phyloP scores from a whole-genome alignment of 2,329 filamentous ascomycete species.

The Pseudogymnoascus sp. region DNA sequence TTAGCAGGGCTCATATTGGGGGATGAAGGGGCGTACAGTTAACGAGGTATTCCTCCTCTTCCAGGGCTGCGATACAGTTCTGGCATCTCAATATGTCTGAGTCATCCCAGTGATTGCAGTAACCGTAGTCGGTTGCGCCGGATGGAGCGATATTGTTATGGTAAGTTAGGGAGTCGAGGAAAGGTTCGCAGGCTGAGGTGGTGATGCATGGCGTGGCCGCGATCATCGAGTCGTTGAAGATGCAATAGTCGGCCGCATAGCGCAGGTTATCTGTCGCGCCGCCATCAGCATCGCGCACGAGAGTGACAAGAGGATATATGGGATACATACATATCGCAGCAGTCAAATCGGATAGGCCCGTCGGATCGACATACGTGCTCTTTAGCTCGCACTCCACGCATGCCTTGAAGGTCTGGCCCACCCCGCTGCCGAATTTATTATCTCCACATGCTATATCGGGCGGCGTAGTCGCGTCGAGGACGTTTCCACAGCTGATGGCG shows the following conservation, averaged over 20 bases:
- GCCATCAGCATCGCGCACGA: slow-evolving; percentile 4
- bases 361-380: slow-evolving; percentile 20
- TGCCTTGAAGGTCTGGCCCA: slow-evolving; percentile 23
- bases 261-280: slow-evolving; percentile 26
- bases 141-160: slow-evolving; percentile 18
- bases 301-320: background rate
- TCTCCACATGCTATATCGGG: slow-evolving; percentile 23
- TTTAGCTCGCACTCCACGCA: slow-evolving; percentile 27
- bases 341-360: slow-evolving; percentile 23
- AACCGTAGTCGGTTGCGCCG: slow-evolving; percentile 22
- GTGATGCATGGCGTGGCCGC: slow-evolving; percentile 22
- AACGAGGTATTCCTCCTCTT: slow-evolving; percentile 16
- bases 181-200: slow-evolving; percentile 19
- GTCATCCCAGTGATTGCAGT: slow-evolving; percentile 21
- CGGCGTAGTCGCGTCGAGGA: slow-evolving; percentile 20
- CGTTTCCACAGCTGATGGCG: slow-evolving; percentile 26
- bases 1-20: background rate
- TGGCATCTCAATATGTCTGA: slow-evolving; percentile 19
- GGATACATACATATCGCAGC: slow-evolving; percentile 26
- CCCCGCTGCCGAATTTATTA: background rate
- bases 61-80: slow-evolving; percentile 14
- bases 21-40: slow-evolving; percentile 18
- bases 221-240: slow-evolving; percentile 22
- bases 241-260: slow-evolving; percentile 23
- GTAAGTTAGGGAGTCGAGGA: slow-evolving; percentile 21